A percentile compares a stretch with the other conserved stretches of the same genome.
phyloP scores from a whole-genome alignment of 768 basidiomycete genomes.

The Mrakia frigida region DNA sequence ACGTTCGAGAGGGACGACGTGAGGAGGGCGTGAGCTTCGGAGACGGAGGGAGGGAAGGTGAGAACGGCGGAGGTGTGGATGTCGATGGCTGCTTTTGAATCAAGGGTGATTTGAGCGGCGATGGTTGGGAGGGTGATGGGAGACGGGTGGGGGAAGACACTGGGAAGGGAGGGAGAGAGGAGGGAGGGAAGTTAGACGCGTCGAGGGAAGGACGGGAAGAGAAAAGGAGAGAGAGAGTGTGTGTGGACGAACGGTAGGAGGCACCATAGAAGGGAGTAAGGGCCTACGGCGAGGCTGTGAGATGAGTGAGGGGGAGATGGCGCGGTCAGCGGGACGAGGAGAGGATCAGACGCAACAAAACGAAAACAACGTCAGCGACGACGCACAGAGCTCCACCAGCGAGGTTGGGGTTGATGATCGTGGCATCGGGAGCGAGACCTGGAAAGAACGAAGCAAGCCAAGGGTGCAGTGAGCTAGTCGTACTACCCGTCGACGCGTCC shows the following conservation, averaged over 20 bases:
- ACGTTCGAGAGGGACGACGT: neutral
- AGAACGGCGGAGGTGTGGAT: slow-evolving; percentile 15
- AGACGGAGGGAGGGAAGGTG: neutral
- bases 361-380: neutral
- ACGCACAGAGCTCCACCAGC: slow-evolving; percentile 26
- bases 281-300: neutral
- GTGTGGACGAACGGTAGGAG: slow-evolving; percentile 5
- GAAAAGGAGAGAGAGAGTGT: neutral
- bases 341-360: neutral
- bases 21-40: slow-evolving; percentile 11
- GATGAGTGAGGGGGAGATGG: neutral
- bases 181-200: neutral
- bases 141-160: slow-evolving; percentile 26
- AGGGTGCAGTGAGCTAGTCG: too few relatives aligned
- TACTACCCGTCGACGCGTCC: too few relatives aligned
- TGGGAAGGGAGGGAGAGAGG: neutral
- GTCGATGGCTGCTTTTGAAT: slow-evolving; percentile 5
- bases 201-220: neutral
- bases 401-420: slow-evolving; percentile 22
- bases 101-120: slow-evolving; percentile 18
- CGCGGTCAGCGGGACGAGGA: neutral
- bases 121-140: slow-evolving; percentile 1
- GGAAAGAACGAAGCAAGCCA: too few relatives aligned
- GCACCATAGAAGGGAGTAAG: slow-evolving; percentile 14
- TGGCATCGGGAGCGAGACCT: slow-evolving; percentile 14